Conservation (phyloP, 352 stramenopile genomes). For the Thalassiosira exigua region DNA sequence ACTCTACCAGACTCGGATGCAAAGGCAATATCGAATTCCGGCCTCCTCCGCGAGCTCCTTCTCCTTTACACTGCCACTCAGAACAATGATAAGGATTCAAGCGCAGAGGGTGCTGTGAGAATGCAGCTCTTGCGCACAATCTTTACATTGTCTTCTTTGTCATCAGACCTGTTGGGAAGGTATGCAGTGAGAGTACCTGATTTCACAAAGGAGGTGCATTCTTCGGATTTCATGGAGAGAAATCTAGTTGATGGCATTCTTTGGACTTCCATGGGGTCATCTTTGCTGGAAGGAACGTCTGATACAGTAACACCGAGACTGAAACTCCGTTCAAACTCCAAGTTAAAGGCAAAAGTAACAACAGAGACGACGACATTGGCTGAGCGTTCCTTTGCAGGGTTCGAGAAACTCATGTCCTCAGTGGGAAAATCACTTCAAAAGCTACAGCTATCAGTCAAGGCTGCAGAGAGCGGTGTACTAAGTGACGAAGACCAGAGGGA, state of each 20-base stretch:
- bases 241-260: constrained; percentile 64
- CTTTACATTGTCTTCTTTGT: constrained; percentile 45
- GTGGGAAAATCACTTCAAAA: constrained; percentile 13
- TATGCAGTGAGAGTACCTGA: constrained; percentile 67
- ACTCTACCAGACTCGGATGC: constrained; percentile 52
- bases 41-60: constrained; percentile 65
- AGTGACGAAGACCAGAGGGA: constrained; percentile 22
- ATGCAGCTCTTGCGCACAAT: constrained; percentile 50
- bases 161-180: constrained; percentile 51
- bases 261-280: constrained; percentile 48
- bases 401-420: constrained; percentile 37
- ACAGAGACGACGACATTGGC: constrained; percentile 35
- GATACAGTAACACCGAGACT: constrained; percentile 27
- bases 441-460: constrained; percentile 29
- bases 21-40: constrained; percentile 63
- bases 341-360: constrained; percentile 14
- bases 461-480: background rate
- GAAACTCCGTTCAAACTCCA: constrained; percentile 37
- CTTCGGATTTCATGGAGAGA: constrained; percentile 41
- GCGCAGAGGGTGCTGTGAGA: constrained; percentile 25
- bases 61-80: constrained; percentile 38
- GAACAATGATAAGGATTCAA: constrained; percentile 14
- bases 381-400: constrained; percentile 27
- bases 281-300: constrained; percentile 43
- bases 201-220: constrained; percentile 51